Evolutionary conservation across 441 rosid species (phyloP).

Genomic region (Hypseocharis bilobata): DNA sequence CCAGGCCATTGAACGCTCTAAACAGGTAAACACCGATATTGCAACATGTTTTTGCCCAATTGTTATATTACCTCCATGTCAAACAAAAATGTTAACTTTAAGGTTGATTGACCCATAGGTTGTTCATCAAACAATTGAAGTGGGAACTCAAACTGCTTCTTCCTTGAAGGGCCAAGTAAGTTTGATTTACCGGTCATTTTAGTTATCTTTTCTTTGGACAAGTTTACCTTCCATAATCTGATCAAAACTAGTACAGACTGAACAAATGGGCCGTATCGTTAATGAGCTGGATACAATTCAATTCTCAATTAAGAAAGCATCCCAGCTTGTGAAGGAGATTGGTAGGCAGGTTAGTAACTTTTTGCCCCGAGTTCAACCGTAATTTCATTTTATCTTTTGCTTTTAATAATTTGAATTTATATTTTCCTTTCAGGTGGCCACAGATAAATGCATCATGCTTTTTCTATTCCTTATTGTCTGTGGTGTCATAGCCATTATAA

Average conservation of each 20-base stretch:
- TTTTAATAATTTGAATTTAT: neutral
- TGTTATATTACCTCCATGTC: neutral
- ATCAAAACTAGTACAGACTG: slow-evolving; percentile 52
- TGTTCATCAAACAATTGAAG: slow-evolving; percentile 89
- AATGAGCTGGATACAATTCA: slow-evolving; percentile 94
- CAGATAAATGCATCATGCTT: slow-evolving; percentile 97
- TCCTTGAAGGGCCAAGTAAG: slow-evolving; percentile 89
- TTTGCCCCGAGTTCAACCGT: neutral
- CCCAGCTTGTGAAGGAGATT: slow-evolving; percentile 94
- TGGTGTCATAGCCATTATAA: slow-evolving; percentile 82
- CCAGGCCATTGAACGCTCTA: slow-evolving; percentile 86
- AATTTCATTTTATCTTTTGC: neutral
- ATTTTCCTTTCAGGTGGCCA: slow-evolving; percentile 62
- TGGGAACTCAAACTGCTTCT: slow-evolving; percentile 89
- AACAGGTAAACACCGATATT: slow-evolving; percentile 46
- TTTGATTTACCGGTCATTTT: slow-evolving; percentile 10
- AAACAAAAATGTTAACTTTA: slow-evolving; percentile 10
- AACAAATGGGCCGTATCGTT: slow-evolving; percentile 97
- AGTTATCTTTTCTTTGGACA: neutral
- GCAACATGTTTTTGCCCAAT: slow-evolving; percentile 7
- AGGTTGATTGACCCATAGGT: slow-evolving; percentile 36
- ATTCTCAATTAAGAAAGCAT: slow-evolving; percentile 91
- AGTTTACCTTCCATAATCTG: neutral
- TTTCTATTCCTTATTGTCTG: slow-evolving; percentile 80
- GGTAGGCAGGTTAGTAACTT: slow-evolving; percentile 73